Conservation (phyloP, 495 filamentous ascomycete species). For the Aspergillus diversus region DNA sequence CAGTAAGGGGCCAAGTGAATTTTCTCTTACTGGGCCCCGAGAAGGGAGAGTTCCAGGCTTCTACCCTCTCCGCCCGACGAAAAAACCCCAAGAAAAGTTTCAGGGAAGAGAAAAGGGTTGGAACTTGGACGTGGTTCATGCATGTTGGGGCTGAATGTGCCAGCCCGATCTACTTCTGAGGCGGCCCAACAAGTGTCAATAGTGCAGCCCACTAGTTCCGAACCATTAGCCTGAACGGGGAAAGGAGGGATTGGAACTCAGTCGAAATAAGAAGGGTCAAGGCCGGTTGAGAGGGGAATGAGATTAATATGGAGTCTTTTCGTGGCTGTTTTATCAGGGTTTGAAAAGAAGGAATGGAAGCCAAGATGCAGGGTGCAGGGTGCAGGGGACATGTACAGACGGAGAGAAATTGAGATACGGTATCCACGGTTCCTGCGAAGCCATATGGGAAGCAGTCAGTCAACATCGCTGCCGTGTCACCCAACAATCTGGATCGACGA, state of each 20-base stretch:
- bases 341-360: too few relatives aligned
- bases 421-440: constrained; percentile 18
- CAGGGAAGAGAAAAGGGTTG: too few relatives aligned
- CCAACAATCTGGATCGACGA: constrained; percentile 15
- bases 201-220: constrained; percentile 25
- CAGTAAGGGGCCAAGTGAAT: constrained; percentile 37
- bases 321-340: too few relatives aligned
- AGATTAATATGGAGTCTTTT: constrained; percentile 3
- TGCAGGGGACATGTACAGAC: constrained; percentile 17
- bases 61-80: neutral
- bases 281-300: too few relatives aligned
- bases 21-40: constrained; percentile 3
- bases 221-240: constrained; percentile 14
- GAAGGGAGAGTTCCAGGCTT: constrained; percentile 2
- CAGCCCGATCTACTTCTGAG: constrained; percentile 33
- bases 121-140: constrained; percentile 27
- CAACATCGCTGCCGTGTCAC: constrained; percentile 26
- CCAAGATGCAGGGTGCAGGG: constrained; percentile 11
- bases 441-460: constrained; percentile 18
- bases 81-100: neutral
- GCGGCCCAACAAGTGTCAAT: constrained; percentile 28
- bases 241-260: constrained; percentile 8
- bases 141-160: constrained; percentile 26
- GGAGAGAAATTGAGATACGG: constrained; percentile 15
- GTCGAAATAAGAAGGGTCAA: too few relatives aligned